Evolutionary conservation across 305 asterid genomes (phyloP).

Genomic region (Coffea humblotiana): DNA sequence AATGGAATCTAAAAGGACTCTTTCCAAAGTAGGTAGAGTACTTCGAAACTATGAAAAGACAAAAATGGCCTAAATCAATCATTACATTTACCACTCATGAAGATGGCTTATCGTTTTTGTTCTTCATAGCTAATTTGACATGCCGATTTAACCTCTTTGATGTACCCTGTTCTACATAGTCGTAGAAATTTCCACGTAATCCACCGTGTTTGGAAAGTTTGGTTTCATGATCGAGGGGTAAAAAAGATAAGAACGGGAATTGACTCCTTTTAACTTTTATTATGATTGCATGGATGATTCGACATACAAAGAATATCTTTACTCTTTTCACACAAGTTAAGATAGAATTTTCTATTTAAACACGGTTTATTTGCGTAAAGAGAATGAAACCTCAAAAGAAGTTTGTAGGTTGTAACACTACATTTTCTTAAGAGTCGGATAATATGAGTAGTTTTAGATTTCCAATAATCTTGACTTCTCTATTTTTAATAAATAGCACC

Average conservation of each 20-base stretch:
- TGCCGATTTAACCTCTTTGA: neutral
- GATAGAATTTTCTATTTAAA: no score
- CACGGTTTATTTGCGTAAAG: neutral
- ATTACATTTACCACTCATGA: neutral
- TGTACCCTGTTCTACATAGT: neutral
- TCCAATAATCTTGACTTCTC: no score
- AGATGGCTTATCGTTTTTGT: neutral
- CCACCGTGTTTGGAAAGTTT: no score
- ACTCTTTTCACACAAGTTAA: no score
- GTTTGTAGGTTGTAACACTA: no score
- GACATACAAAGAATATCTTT: neutral
- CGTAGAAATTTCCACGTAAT: neutral
- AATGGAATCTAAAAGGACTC: no score
- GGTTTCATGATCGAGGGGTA: neutral
- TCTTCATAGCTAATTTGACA: neutral
- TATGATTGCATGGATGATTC: neutral
- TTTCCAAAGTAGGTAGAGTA: no score
- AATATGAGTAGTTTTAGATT: no score
- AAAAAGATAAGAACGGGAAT: neutral
- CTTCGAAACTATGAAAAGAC: neutral
- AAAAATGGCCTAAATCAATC: neutral
- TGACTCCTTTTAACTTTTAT: neutral
- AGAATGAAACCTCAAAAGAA: no score
- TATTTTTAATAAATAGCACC: no score
- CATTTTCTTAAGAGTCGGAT: no score